Base-by-base conservation (phyloP, 768 basidiomycete species). In the Leucosporidium creatinivorum region DNA sequence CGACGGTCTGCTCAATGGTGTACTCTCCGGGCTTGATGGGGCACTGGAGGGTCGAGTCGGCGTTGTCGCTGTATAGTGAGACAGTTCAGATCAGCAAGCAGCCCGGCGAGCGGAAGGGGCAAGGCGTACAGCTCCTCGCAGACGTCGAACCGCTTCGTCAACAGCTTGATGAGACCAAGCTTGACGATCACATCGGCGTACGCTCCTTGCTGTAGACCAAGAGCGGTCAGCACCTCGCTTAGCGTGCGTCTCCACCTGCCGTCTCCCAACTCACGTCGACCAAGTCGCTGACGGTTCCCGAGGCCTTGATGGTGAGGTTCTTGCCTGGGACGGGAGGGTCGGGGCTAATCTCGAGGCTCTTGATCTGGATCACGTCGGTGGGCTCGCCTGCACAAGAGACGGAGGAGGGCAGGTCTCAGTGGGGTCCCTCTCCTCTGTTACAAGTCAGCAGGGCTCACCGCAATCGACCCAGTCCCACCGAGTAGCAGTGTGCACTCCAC, bases 181-280 rank as follows among this genome's bases (percentile, higher is more conserved):
- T 97, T 98, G 64, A 99, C 94, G 1, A 80, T 79, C 6, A 99
- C 92, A 72, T 93, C 86, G 12, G 88, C 94, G 74, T 85, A 89
- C 49, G 94, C 89, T 8, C 96, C 96, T 7, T 93, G 87, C 93
- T 97, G 70, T 18, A 18, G 30, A 33, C n/a, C 48, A 61, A 74
- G 58, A 50, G 13, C 21, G 56, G 9, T 58, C 7, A 58, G 36
- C 57, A 33, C n/a, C 21, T 9, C 31, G 21, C 33, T 23, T 8
- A 19, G 57, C 25, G 39, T 44, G 10, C 39, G 15, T 44, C 8
- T n/a, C 39, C 39, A 44, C 39, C 39, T 44, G 13, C 39, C 15
- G 39, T 13, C 39, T 44, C 39, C 7, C 8, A 25, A 72, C 80
- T 33, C 68, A 93, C 93, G 81, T 88, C 82, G 69, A 98, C 85